Base-by-base conservation (phyloP, 1,284 basidiomycete genomes). In the Trametes polyzona region DNA sequence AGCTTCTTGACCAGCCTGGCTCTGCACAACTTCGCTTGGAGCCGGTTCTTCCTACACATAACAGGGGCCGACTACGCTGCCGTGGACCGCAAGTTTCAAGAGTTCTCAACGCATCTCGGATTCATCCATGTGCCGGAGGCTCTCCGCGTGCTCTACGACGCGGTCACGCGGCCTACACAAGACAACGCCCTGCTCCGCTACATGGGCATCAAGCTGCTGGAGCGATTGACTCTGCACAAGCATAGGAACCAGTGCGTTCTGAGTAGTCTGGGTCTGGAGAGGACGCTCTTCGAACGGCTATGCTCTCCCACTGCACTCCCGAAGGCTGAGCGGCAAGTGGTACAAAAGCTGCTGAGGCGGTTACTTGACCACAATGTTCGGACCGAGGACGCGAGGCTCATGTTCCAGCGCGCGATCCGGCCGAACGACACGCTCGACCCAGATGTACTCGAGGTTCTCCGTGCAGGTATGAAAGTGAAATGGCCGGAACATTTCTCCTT, bases 401-500 rank as follows among this genome's bases (percentile, higher is more conserved):
- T 92, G 47, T 84, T 93, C 55, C 82, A 85, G 58, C 76, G 74
- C n/a, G 78, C 79, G 0, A 75, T 89, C 37, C 77, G 72, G 10
- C 47, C 52, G 3, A 65, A 74, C 47, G 65, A 69, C 12, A 60
- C 63, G 0, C 69, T 91, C 30, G 83, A 92, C 58, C 66, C 74
- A 9, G 87, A 89, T 48, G 77, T 90, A 39, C 69, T 91, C 39
- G 90, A 92, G 47, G 70, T 90, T 21, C 76, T 92, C 52, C 81
- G 87, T 9, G 77, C 81, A 30, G 83, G 82, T 0, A 84, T 89
- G 78, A 87, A 82, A 68, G 83, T 84, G 41, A 79, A 83, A 27
- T 92, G 89, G 90, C 82, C 86, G 0, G 81, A 84, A 57, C 90
- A 92, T 65, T 81, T 92, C 58, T 88, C 84, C 3, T 73, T 92